A percentile compares a stretch with the other conserved stretches of the same genome.
These are phyloP conservation scores for Pterocarpus santalinus DNA, from an alignment of 306 rosid species.

Conservation along the genomic window DNA sequence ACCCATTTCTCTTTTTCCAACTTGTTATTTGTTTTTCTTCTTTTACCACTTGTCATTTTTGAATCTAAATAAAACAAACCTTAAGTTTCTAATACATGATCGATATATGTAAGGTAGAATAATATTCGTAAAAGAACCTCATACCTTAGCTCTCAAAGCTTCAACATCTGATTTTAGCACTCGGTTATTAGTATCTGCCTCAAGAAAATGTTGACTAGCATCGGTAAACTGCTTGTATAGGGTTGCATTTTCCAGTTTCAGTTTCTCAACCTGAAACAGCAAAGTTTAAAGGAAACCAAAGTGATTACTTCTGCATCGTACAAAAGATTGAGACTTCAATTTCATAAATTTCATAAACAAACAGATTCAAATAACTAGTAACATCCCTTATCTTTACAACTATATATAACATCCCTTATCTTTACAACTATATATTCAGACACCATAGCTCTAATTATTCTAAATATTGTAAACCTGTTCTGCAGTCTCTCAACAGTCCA, in stretches of 20 bases:
- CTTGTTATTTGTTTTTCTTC: not conserved
- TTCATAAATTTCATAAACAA: not conserved
- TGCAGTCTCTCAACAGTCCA: not conserved
- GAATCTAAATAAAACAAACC: not conserved
- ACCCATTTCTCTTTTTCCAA: not conserved
- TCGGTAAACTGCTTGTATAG: conserved; percentile 66
- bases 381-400: not conserved
- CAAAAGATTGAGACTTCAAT: conserved; percentile 21
- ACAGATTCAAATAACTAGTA: not conserved
- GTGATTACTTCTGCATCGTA: not conserved
- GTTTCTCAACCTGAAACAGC: conserved; percentile 66
- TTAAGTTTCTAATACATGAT: not conserved
- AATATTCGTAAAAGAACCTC: not conserved
- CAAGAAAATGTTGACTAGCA: conserved; percentile 73
- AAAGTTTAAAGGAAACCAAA: conserved; percentile 22
- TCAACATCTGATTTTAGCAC: conserved; percentile 89
- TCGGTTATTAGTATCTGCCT: conserved; percentile 79
- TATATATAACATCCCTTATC: too few relatives aligned
- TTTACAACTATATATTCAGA: not conserved
- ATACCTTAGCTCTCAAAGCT: conserved; percentile 96
- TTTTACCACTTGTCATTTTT: not conserved
- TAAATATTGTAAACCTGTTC: not conserved
- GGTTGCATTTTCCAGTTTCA: conserved; percentile 71
- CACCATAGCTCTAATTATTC: not conserved
- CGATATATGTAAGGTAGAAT: not conserved